Evolutionary conservation across 805 yeast species (phyloP).

Genomic region (Kluyveromyces nonfermentans): DNA sequence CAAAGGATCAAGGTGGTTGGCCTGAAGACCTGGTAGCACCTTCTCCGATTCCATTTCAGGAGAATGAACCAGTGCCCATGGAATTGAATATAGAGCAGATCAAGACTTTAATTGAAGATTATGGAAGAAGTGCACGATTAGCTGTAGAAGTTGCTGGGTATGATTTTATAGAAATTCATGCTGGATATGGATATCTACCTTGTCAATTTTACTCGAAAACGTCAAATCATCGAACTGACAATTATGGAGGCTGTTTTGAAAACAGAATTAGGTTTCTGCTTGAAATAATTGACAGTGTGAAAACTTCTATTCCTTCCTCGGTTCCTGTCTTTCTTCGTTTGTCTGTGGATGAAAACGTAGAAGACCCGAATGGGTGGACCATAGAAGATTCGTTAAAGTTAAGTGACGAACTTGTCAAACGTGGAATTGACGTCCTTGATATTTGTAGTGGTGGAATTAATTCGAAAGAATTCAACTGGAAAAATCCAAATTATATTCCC

Average conservation of each 20-base stretch:
- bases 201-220: constrained; percentile 38
- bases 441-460: constrained; percentile 46
- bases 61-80: constrained; percentile 27
- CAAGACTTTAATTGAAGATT: constrained; percentile 32
- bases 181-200: constrained; percentile 52
- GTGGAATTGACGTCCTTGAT: constrained; percentile 45
- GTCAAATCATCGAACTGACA: constrained; percentile 48
- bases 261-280: constrained; percentile 43
- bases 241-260: constrained; percentile 55
- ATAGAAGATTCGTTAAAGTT: constrained; percentile 37
- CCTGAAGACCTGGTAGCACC: constrained; percentile 38
- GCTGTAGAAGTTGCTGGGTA: constrained; percentile 43
- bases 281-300: constrained; percentile 41
- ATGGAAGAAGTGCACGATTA: constrained; percentile 38
- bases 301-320: constrained; percentile 31
- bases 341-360: constrained; percentile 36
- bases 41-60: constrained; percentile 29
- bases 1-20: constrained; percentile 34
- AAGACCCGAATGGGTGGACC: constrained; percentile 33
- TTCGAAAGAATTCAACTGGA: constrained; percentile 15
- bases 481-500: constrained; percentile 1
- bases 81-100: constrained; percentile 38
- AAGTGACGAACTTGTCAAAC: constrained; percentile 31
- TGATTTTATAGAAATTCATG: constrained; percentile 55
- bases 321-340: constrained; percentile 41